A percentile compares a stretch with the other conserved stretches of the same genome.
Evolutionary conservation across 345 rosid species (phyloP).

Genomic region (Gossypium turneri): DNA sequence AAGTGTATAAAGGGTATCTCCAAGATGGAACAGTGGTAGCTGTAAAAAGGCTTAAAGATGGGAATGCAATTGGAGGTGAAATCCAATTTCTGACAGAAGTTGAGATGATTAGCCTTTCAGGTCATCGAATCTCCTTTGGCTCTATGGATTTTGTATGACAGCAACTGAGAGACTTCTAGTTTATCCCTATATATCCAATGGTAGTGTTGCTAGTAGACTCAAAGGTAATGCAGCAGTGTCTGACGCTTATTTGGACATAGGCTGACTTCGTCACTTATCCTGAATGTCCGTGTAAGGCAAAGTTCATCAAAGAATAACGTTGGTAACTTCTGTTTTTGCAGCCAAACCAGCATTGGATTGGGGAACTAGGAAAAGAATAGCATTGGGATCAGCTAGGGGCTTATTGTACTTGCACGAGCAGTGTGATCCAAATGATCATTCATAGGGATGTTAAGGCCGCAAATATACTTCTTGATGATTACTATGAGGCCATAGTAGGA

Average conservation of each 20-base stretch:
- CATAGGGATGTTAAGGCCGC: constrained; percentile 98
- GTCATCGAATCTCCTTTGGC: constrained; percentile 83
- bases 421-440: constrained; percentile 91
- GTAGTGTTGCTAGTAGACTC: constrained; percentile 90
- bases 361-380: constrained; percentile 85
- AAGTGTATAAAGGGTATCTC: constrained; percentile 84
- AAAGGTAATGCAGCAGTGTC: constrained; percentile 42
- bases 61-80: constrained; percentile 66
- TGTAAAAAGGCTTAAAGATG: constrained; percentile 75
- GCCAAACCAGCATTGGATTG: constrained; percentile 83
- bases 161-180: constrained; percentile 70
- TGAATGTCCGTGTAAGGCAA: background rate
- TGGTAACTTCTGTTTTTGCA: constrained; percentile 24
- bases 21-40: constrained; percentile 74
- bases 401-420: constrained; percentile 88
- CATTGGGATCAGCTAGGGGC: constrained; percentile 91
- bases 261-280: background rate
- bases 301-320: constrained; percentile 4
- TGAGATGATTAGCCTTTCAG: constrained; percentile 95
- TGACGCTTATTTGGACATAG: background rate
- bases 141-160: constrained; percentile 77
- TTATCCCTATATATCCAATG: constrained; percentile 96
- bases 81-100: constrained; percentile 89
- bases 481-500: constrained; percentile 82
- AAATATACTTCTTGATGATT: constrained; percentile 81